Evolutionary conservation across 345 rosid species (phyloP).

Genomic region (Melaleuca alternifolia): DNA sequence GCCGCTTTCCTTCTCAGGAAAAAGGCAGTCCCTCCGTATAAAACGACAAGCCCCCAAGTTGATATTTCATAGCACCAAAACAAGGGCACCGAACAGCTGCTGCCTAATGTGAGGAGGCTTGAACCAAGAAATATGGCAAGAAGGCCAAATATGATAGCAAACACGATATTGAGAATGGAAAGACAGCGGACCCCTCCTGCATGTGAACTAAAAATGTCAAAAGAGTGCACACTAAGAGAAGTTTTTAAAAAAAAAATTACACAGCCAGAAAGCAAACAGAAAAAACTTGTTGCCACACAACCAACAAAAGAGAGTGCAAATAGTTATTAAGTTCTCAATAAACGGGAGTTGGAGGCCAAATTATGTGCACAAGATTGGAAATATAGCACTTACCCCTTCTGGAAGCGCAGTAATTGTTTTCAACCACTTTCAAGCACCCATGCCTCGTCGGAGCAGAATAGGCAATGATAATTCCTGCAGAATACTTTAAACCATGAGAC

Average conservation of each 20-base stretch:
- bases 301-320: not conserved
- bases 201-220: not conserved
- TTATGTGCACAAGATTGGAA: not conserved
- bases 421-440: slow-evolving; percentile 79
- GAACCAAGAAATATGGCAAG: slow-evolving; percentile 86
- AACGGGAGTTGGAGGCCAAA: not conserved
- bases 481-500: slow-evolving; percentile 7
- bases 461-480: slow-evolving; percentile 65
- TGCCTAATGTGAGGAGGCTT: slow-evolving; percentile 84
- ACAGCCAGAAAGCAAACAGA: not conserved
- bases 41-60: slow-evolving; percentile 68
- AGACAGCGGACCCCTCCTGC: slow-evolving; percentile 88
- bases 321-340: not conserved
- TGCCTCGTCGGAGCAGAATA: slow-evolving; percentile 76
- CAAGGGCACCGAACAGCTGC: slow-evolving; percentile 76
- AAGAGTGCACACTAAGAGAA: not conserved
- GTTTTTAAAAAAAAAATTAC: too few relatives aligned
- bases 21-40: slow-evolving; percentile 68
- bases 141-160: slow-evolving; percentile 67
- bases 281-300: not conserved
- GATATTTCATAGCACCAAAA: slow-evolving; percentile 96
- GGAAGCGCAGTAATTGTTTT: slow-evolving; percentile 90
- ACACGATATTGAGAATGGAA: slow-evolving; percentile 57
- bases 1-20: slow-evolving; percentile 71
- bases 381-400: slow-evolving; percentile 47